Base-by-base conservation (phyloP, 1,284 basidiomycete genomes). In the Pascua sp. region DNA sequence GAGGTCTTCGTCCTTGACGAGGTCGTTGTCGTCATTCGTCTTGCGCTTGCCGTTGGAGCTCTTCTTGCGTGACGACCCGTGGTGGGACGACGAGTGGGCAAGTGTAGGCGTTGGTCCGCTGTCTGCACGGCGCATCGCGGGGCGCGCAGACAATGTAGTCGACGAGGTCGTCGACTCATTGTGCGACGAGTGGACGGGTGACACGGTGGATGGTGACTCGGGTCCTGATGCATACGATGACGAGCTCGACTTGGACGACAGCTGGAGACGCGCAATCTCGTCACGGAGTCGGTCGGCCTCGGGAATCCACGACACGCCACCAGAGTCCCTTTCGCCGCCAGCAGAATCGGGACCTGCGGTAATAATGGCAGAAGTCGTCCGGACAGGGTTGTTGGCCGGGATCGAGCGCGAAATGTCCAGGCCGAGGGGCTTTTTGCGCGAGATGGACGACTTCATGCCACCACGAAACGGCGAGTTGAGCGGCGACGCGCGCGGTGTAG, bases 1-100 rank as follows among this genome's bases (percentile, higher is more conserved):
- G 66, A 94, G 79, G 75, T 94, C 91, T 69, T 89, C 88, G 65
- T 87, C 86, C 64, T 85, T 83, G 61, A 94, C 79, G 68, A 91
- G 86, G 58, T 82, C 84, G 70, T 87, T 87, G 67, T 85, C 84
- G 76, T 89, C 86, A 87, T 79, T 57, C 53, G 66, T 66, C 53
- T 57, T 62, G 12, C 56, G 56, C 51, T 64, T 65, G 16, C 65
- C 63, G n/a, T 64, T 61, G 39, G 60, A 65, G 24, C 49, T 69
- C 51, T 59, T 65, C 46, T 51, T 56, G 16, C 45, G 46, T 13
- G 50, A 52, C 24, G 56, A 55, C 16, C 24, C 24, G 24, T 32
- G 24, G 24, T 32, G 24, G 24, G 24, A 32, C 24, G 43, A 2
- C 11, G 4, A 32, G 50, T 52, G 24, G 4, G 4, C 24, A 32